Evolutionary conservation across 108 stramenopile species (phyloP), one percentile per base, ranked within the genome.

Genomic region (Conticribra weissflogii): DNA sequence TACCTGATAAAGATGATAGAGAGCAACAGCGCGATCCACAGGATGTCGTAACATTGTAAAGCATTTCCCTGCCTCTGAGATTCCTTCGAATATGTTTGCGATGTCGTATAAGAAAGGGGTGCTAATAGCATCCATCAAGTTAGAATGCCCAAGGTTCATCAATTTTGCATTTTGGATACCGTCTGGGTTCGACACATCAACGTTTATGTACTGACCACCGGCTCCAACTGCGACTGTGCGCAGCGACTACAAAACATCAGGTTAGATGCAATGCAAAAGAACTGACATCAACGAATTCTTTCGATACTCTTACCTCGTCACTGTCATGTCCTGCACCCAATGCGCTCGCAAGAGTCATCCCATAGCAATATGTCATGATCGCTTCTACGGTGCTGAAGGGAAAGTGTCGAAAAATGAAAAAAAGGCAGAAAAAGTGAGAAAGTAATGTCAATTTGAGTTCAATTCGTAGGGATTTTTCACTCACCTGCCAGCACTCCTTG

Each of bases 11-110:
- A 59, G 68, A 53, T 64, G 62, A 54, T 68, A 81, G 31, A 76
- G 55, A 24, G 74, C 70, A 7, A 81, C 55, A 41, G 79, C 79
- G 27, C 79, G 51, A 33, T 71, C 69, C 14, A 81, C 60, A 36
- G 79, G 79, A 76, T 81, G 74, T n/a, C 79, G 24, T 1, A 81
- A 65, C 19, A 74, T 29, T 3, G 79, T 76, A 62, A 81, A 81
- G 30, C 74, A 76, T 52, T 64, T 76, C 2, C 66, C 79, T 1
- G 45, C 33, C 53, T 67, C 54, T 2, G 52, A 31, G 9, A 51
- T 55, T 54, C 52, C 74, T 48, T 56, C 12, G 45, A 81, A 68
- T 31, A 74, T 41, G 29, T 51, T 23, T 0, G 62, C 63, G 15
- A 70, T 71, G 53, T 72, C 71, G 29, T 74, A 69, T 25, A 80